phyloP scores from a whole-genome alignment of 768 basidiomycete genomes.

The Auricularia sp. region DNA sequence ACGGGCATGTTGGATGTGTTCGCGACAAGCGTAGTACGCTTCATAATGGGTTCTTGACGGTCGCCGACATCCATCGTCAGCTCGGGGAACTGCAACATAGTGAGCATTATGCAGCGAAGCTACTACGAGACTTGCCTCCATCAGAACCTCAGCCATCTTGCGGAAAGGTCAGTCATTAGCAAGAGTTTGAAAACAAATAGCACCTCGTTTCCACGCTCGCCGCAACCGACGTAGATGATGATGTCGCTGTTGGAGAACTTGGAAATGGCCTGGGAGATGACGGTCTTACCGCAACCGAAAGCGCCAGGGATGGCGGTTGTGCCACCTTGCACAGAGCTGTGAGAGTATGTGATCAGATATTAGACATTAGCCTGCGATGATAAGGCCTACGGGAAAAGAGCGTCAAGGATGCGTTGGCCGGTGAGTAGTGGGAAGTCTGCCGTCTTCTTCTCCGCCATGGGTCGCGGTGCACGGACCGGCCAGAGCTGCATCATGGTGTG shows the following conservation, averaged over 20 bases:
- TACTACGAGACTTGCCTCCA: conserved; percentile 53
- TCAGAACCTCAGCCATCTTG: conserved; percentile 95
- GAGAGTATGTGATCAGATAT: conserved; percentile 3
- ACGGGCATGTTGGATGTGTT: conserved; percentile 99
- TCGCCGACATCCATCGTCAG: conserved; percentile 85
- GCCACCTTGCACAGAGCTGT: conserved; percentile 88
- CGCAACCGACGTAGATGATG: conserved; percentile 97
- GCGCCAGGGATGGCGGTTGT: conserved; percentile 98
- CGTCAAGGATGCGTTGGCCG: conserved; percentile 94
- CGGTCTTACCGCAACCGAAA: conserved; percentile 97
- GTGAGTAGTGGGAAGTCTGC: conserved; percentile 88
- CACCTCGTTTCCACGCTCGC: conserved; percentile 93
- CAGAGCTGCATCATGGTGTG: conserved; percentile 97
- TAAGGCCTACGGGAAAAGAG: conserved; percentile 77
- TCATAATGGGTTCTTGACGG: conserved; percentile 99
- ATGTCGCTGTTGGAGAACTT: conserved; percentile 99
- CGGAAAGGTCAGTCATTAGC: neutral
- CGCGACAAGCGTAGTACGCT: conserved; percentile 95
- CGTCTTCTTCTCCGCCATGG: conserved; percentile 89
- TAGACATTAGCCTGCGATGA: neutral
- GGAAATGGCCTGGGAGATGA: conserved; percentile 95
- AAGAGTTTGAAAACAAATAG: conserved; percentile 3
- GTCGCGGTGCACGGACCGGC: conserved; percentile 97
- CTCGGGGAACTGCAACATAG: conserved; percentile 56
- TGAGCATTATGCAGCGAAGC: conserved; percentile 5